phyloP scores from a whole-genome alignment of 208 protist genomes.

The Entamoeba invadens region DNA sequence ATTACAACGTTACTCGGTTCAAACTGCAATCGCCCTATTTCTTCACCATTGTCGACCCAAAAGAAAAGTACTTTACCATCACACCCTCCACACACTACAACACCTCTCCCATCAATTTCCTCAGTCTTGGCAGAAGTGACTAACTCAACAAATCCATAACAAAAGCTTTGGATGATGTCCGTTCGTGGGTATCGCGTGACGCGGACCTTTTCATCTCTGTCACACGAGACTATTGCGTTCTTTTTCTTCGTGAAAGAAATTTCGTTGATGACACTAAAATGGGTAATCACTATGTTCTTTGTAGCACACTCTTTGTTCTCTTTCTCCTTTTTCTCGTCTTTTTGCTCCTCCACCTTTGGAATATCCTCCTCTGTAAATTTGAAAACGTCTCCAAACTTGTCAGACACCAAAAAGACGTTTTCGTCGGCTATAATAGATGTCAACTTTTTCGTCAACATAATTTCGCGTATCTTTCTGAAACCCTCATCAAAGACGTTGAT shows the following conservation, averaged over 20 bases:
- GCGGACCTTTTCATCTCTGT: not conserved
- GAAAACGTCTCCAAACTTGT: not conserved
- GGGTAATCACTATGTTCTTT: not conserved
- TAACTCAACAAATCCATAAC: not conserved
- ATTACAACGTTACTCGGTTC: not conserved
- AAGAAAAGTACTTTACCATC: not conserved
- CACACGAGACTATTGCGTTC: not conserved
- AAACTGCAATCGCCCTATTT: not conserved
- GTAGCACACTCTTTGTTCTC: not conserved
- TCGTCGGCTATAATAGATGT: not conserved
- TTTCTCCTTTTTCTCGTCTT: not conserved
- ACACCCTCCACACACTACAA: not conserved
- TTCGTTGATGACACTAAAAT: not conserved
- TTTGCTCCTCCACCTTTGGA: not conserved
- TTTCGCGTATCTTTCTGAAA: not conserved
- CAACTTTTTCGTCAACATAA: not conserved
- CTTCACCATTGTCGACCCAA: not conserved
- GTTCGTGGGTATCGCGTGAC: not conserved
- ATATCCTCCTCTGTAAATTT: not conserved
- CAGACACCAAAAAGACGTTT: not conserved
- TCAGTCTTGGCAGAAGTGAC: not conserved
- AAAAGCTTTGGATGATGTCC: not conserved
- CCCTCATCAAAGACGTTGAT: not conserved
- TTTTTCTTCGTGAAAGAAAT: not conserved
- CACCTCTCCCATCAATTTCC: not conserved